A percentile compares a stretch with the other conserved stretches of the same genome.
Conservation (phyloP, 768 basidiomycete genomes). For the Lactarius psammicola region DNA sequence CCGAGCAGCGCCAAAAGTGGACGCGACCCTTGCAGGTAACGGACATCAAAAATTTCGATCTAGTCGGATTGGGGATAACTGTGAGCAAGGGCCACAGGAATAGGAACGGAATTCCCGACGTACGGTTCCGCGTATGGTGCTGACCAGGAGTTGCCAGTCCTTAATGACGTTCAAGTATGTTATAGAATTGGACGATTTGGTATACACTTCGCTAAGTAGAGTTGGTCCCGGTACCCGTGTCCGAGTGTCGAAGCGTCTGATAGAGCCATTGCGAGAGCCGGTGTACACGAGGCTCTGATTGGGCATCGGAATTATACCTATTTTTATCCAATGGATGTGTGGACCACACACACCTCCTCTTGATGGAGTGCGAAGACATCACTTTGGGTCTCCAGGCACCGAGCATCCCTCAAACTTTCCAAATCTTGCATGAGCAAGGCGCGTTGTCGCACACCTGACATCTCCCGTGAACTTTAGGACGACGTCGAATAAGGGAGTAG, state of each 20-base stretch:
- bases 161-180: constrained; percentile 50
- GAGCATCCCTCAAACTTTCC: constrained; percentile 38
- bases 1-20: constrained; percentile 53
- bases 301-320: background rate
- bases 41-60: constrained; percentile 63
- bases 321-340: background rate
- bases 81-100: background rate
- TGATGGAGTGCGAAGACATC: constrained; percentile 65
- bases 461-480: constrained; percentile 12
- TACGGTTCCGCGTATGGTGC: constrained; percentile 62
- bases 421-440: constrained; percentile 55
- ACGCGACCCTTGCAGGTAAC: constrained; percentile 44
- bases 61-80: constrained; percentile 32
- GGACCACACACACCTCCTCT: constrained; percentile 41
- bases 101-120: constrained; percentile 28
- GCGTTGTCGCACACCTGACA: constrained; percentile 51
- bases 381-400: constrained; percentile 51
- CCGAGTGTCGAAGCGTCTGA: constrained; percentile 56
- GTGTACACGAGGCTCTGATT: constrained; percentile 28
- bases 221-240: constrained; percentile 34
- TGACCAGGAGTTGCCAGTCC: constrained; percentile 53
- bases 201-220: constrained; percentile 43
- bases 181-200: constrained; percentile 45
- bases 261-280: constrained; percentile 52
- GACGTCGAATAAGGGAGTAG: background rate